Evolutionary conservation across 208 protist species (phyloP), one percentile per base, ranked within the genome.

Genomic region (Trypanosoma theileri): DNA sequence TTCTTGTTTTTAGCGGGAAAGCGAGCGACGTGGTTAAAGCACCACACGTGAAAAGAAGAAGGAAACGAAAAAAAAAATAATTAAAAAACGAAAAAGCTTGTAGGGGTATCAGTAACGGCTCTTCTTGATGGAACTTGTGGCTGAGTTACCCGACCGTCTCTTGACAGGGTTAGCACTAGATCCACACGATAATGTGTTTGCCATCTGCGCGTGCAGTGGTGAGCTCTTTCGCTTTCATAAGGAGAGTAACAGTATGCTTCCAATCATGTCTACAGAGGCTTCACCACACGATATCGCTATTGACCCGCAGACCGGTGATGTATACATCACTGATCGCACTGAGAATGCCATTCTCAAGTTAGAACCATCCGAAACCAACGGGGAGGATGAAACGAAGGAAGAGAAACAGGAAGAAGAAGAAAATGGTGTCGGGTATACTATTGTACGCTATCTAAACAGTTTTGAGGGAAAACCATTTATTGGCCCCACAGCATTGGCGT

Each of bases 61-160:
- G n/a, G n/a, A n/a, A n/a, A n/a, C n/a, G n/a, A n/a, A n/a, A n/a
- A n/a, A n/a, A n/a, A n/a, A n/a, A n/a, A n/a, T n/a, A n/a, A n/a
- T n/a, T n/a, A n/a, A n/a, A n/a, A n/a, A n/a, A n/a, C n/a, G n/a
- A n/a, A n/a, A n/a, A n/a, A n/a, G n/a, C n/a, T n/a, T n/a, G n/a
- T n/a, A n/a, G n/a, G n/a, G n/a, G n/a, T n/a, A n/a, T n/a, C n/a
- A n/a, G n/a, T n/a, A n/a, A n/a, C n/a, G n/a, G n/a, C n/a, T n/a
- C n/a, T n/a, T n/a, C n/a, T n/a, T n/a, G n/a, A 86, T 88, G 82
- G 75, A 91, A 56, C 44, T 79, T 42, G 54, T 88, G 7, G 69
- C 75, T 0, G 69, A 86, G 57, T 59, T 77, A 12, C 63, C 44
- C 3, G 75, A 73, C 40, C 75, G 80, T 50, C 75, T 77, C 54